Evolutionary conservation across 2,329 filamentous ascomycete genomes (phyloP).

Genomic region (Diaporthe longicolla): DNA sequence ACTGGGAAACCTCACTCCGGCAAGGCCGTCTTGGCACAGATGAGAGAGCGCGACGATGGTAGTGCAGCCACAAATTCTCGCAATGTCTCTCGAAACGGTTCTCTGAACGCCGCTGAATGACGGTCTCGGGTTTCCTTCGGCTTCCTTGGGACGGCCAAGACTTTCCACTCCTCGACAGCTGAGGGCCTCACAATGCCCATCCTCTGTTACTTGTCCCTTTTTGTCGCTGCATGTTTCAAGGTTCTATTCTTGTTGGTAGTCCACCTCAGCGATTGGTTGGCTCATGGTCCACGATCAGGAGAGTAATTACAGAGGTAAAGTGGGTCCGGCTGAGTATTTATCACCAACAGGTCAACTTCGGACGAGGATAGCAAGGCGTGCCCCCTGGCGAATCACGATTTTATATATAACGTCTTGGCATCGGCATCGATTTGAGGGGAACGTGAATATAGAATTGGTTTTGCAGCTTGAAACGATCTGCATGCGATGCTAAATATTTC

Average conservation of each 20-base stretch:
- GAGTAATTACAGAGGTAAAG: slow-evolving; percentile 7
- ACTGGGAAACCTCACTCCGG: neutral
- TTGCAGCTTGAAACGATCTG: neutral
- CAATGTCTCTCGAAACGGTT: neutral
- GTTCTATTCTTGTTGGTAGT: slow-evolving; percentile 17
- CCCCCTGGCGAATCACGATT: neutral
- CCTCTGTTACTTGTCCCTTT: slow-evolving; percentile 14
- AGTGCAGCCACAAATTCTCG: neutral
- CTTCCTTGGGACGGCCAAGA: neutral
- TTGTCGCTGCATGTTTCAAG: slow-evolving; percentile 3
- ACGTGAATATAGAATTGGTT: neutral
- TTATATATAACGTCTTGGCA: neutral
- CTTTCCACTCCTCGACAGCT: neutral
- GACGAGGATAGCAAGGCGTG: slow-evolving; percentile 10
- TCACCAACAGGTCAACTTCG: slow-evolving; percentile 3
- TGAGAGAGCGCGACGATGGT: slow-evolving; percentile 8
- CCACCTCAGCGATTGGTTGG: neutral
- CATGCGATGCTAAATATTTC: too few relatives aligned
- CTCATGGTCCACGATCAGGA: slow-evolving; percentile 5
- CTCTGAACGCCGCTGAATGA: slow-evolving; percentile 2
- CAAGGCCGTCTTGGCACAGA: slow-evolving; percentile 52
- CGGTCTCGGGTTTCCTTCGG: slow-evolving; percentile 1
- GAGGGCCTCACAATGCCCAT: neutral
- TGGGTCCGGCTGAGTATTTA: slow-evolving; percentile 2
- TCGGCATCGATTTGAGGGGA: neutral